Evolutionary conservation across 768 basidiomycete species (phyloP).

Genomic region (Agrocybe pediades): DNA sequence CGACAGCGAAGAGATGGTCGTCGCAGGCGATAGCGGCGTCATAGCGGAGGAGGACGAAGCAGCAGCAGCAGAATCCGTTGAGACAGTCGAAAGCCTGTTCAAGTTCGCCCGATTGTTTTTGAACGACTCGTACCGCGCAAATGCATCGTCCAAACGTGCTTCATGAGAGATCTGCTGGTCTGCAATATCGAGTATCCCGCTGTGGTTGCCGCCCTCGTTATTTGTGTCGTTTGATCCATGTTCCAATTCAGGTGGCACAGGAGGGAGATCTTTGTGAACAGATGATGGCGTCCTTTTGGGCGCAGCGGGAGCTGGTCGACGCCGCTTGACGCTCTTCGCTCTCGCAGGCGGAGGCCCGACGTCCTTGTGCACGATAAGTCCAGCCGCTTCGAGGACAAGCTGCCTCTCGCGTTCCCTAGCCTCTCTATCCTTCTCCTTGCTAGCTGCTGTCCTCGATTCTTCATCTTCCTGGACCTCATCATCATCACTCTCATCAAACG

Average conservation of each 20-base stretch:
- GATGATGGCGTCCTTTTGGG: slow-evolving; percentile 28
- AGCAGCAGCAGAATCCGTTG: slow-evolving; percentile 40
- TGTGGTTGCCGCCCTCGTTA: slow-evolving; percentile 5
- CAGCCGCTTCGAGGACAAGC: slow-evolving; percentile 86
- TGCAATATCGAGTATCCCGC: slow-evolving; percentile 16
- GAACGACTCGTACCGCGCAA: slow-evolving; percentile 87
- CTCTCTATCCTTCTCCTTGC: slow-evolving; percentile 58
- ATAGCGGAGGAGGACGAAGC: too few relatives aligned
- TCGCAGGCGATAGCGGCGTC: slow-evolving; percentile 42
- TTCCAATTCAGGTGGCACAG: slow-evolving; percentile 36
- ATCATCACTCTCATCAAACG: slow-evolving; percentile 36
- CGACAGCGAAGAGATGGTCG: slow-evolving; percentile 28
- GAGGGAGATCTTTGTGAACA: slow-evolving; percentile 53
- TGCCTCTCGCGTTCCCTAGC: slow-evolving; percentile 76
- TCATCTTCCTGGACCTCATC: too few relatives aligned
- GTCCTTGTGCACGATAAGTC: slow-evolving; percentile 73
- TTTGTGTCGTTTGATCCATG: background rate
- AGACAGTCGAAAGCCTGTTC: slow-evolving; percentile 67
- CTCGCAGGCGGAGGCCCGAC: slow-evolving; percentile 50
- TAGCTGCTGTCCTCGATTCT: slow-evolving; percentile 45
- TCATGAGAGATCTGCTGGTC: slow-evolving; percentile 35
- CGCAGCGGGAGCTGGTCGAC: slow-evolving; percentile 55
- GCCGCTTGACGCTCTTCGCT: slow-evolving; percentile 33
- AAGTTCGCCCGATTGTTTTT: slow-evolving; percentile 50
- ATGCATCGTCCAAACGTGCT: slow-evolving; percentile 75